Conservation (phyloP, 116 monocot species). For the Iris pallida region DNA sequence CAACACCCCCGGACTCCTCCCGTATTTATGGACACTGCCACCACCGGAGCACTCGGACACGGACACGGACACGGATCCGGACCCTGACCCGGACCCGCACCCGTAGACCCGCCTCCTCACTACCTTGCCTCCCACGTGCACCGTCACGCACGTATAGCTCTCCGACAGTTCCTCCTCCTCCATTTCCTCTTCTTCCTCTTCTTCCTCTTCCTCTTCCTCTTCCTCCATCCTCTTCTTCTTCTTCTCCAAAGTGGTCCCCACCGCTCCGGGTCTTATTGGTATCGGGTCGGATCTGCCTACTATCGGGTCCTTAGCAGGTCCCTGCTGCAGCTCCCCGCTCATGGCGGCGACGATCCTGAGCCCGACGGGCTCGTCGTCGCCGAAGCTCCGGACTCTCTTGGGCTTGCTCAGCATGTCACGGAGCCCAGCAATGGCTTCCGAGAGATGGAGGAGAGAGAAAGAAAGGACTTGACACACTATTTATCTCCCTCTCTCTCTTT, state of each 20-base stretch:
- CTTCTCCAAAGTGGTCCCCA: background rate
- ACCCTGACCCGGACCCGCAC: background rate
- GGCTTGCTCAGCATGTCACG: background rate
- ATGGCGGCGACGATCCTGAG: slow-evolving; percentile 49
- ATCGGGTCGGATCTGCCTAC: slow-evolving; percentile 29
- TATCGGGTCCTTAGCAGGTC: background rate
- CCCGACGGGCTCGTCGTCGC: slow-evolving; percentile 26
- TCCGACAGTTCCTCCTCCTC: slow-evolving; percentile 32
- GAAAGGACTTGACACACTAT: background rate
- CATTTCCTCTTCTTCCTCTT: slow-evolving; percentile 1
- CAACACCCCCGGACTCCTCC: background rate
- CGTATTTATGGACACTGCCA: slow-evolving; percentile 1
- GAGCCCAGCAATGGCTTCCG: background rate
- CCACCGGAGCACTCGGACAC: background rate
- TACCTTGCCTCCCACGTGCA: slow-evolving; percentile 21
- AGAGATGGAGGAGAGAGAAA: background rate
- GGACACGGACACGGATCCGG: background rate
- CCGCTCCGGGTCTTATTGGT: slow-evolving; percentile 8
- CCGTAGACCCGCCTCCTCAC: slow-evolving; percentile 31
- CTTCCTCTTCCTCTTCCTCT: background rate
- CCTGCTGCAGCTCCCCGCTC: background rate
- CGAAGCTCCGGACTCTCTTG: background rate
- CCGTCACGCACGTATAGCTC: slow-evolving; percentile 53
- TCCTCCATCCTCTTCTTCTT: background rate
- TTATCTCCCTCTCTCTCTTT: background rate